Evolutionary conservation across 768 basidiomycete species (phyloP), one percentile per base, ranked within the genome.

Genomic region (Tylopilus subfusipes): DNA sequence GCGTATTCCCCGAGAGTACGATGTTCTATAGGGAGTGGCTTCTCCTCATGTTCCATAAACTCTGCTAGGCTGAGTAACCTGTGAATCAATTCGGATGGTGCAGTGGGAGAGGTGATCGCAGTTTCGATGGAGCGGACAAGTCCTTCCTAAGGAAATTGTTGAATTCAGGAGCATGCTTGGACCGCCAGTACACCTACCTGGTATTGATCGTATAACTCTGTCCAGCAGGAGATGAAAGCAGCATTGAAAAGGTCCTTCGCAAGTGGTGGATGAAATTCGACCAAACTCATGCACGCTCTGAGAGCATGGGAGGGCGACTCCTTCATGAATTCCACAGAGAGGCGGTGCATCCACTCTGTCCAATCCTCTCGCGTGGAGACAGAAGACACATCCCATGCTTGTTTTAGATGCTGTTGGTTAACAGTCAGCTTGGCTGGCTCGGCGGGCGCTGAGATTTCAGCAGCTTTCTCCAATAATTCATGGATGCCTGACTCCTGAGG

Each of bases 31-130:
- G 93, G 93, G 2, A 98, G 77, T 1, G 90, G 82, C 65, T 96
- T 96, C 65, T 98, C 97, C 71, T 98, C 95, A 62, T 98, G 96
- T 70, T 98, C 97, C 91, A 98, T 96, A 69, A 98, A 98, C 68
- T 99, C 97, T 5, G 94, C 94, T 24, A 98, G 80, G 69, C 94
- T 94, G 52, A 99, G 80, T 16, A 98, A 75, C 24, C 91, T 82
- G 67, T 97, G 92, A 19, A 96, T 89, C 27, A 98, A 78, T 44
- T 98, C 96, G 2, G 91, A 80, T 2, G 94, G 92, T 5, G 91
- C 85, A 10, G 75, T 80, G 16, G 79, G 75, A 4, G 92, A 89
- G 0, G 82, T 86, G 56, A 98, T 87, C 5, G 96, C 95, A 51
- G 73, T 74, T 65, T 95, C 90, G 44, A 99, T 90, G 2, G 93